These are phyloP conservation scores for Colletotrichum sp. DNA, from an alignment of 2,329 filamentous ascomycete species.

Conservation along the genomic window DNA sequence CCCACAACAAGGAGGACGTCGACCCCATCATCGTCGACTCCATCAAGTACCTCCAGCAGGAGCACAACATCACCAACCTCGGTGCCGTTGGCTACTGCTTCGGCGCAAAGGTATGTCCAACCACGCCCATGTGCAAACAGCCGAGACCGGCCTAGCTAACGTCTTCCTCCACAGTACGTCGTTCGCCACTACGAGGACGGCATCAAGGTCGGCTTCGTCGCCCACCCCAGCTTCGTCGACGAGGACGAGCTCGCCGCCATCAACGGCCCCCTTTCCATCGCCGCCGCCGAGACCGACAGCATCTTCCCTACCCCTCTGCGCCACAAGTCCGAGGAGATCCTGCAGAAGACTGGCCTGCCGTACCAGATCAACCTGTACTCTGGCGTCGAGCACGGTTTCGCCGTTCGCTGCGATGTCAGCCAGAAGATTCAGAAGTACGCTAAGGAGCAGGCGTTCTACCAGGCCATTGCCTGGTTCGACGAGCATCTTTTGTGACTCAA, in stretches of 20 bases:
- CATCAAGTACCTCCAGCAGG: conserved; percentile 62
- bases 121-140: neutral
- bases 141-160: neutral
- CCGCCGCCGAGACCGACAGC: conserved; percentile 66
- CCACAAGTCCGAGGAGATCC: conserved; percentile 68
- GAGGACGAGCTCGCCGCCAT: conserved; percentile 70
- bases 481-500: conserved; percentile 51
- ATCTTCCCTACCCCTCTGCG: conserved; percentile 71
- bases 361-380: conserved; percentile 83
- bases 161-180: conserved; percentile 59
- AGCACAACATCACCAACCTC: conserved; percentile 62
- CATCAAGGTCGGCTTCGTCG: conserved; percentile 74
- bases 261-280: conserved; percentile 71
- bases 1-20: conserved; percentile 35
- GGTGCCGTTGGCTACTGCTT: conserved; percentile 78
- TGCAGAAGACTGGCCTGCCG: conserved; percentile 59
- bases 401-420: conserved; percentile 68
- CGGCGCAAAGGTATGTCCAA: conserved; percentile 65
- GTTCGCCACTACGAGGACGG: conserved; percentile 68
- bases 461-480: conserved; percentile 81
- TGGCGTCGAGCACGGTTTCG: conserved; percentile 76
- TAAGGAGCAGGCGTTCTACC: conserved; percentile 81
- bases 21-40: conserved; percentile 38
- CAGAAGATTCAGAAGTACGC: conserved; percentile 67
- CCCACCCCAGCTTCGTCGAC: conserved; percentile 79